Evolutionary conservation across 73 alveolate genomes (phyloP), one percentile per base, ranked within the genome.

Genomic region (Diophrys sp.): DNA sequence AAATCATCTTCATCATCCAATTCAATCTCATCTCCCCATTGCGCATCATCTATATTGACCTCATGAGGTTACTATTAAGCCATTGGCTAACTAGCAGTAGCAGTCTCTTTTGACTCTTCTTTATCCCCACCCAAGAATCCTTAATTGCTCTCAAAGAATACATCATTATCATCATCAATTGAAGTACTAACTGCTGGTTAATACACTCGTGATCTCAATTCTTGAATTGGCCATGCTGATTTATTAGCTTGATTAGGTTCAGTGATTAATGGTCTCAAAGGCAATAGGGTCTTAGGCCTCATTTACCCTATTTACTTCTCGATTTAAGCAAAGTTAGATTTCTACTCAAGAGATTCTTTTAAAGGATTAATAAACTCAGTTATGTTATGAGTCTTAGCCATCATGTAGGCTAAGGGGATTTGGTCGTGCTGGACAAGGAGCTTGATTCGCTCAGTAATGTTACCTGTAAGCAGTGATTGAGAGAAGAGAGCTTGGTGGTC

Each of bases 371-470:
- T 79, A 71, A 73, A 80, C 31, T 91, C 95, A 67, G 79, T 67
- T 54, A 91, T 53, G 28, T 82, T 81, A 33, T 91, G 95, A 0
- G 90, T 76, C 23, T 89, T 74, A 1, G 97, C 97, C 28, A 92
- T 89, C 33, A 83, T 32, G 71, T 92, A 92, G 24, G 97, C 97
- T 77, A 91, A 77, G 0, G 97, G 94, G 44, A 82, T 81, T 90
- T 91, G 93, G 5, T 95, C 97, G 62, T 80, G 79, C 74, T 91
- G 94, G 0, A 95, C 95, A 71, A 91, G 81, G 75, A 91, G 80
- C 73, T 89, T 87, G 44, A 91, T 91, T 34, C 97, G 70, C 84
- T 91, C 95, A 31, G 74, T 79, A 33, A 91, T 89, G 27, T 89
- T 91, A 11, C 97, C 97, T 77, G 91, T 57, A 69, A 84, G 71